Evolutionary conservation across 805 yeast species (phyloP), one percentile per base, ranked within the genome.

Genomic region (Candida manassasensis): DNA sequence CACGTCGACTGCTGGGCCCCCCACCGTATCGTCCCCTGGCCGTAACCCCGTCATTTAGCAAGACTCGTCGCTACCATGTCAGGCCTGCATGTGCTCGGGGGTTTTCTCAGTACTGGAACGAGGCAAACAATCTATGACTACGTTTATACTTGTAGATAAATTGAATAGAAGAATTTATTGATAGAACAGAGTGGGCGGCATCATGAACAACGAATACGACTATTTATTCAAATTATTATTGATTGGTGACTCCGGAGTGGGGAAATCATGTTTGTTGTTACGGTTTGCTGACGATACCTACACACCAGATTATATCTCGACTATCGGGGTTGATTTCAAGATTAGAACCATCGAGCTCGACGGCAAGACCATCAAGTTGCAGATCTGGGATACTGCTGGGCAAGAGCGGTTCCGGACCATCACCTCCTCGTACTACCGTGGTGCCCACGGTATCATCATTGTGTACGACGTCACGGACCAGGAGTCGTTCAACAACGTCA

Each of bases 381-480:
- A 93, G 69, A 90, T 93, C 57, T 93, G 98, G 98, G 98, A 93
- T 60, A 93, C 98, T 38, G 98, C 97, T 9, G 98, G 98, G 31
- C 98, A 93, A 70, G 98, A 93, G 64, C 74, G 98, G 52, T 93
- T 93, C 71, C 81, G 97, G 67, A 93, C 98, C 34, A 90, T 90
- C 67, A 93, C 97, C 9, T 85, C 96, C 10, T 86, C 96, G 11
- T 90, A 90, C 69, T 90, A 90, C 72, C 83, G 98, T 62, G 98
- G 98, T 38, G 96, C 97, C 9, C 97, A 90, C 59, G 98, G 98
- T 42, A 93, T 90, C 61, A 93, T 90, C 53, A 90, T 90, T 51
- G 98, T 90, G 35, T 90, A 93, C 62, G 98, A 90, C 59, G 97
- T 93, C 30, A 93, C 98, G 35, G 97, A 93, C 63, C 96, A 87